Percentiles rank a stretch among this genome's conserved stretches.
Conservation (phyloP, 73 alveolate genomes). For the Halteria grandinella region DNA sequence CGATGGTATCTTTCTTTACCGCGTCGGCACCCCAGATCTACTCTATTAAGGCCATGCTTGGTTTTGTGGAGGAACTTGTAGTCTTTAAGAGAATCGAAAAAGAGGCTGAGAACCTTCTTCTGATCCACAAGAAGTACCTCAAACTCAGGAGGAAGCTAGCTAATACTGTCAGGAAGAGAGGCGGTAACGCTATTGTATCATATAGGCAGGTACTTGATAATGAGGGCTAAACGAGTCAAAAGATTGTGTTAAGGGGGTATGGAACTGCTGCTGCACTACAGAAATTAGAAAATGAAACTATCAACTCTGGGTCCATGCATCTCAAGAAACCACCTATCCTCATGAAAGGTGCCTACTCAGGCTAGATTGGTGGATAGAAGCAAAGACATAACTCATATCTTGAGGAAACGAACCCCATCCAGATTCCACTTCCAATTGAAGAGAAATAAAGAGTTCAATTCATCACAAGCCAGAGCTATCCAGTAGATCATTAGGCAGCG, state of each 20-base stretch:
- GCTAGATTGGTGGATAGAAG: not conserved
- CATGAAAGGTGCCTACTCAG: not conserved
- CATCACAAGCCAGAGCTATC: slow-evolving; percentile 34
- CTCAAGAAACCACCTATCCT: not conserved
- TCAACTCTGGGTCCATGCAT: not conserved
- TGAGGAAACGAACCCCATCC: not conserved
- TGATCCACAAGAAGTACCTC: slow-evolving; percentile 18
- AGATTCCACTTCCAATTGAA: not conserved
- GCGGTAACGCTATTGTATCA: slow-evolving; percentile 51
- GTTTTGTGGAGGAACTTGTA: slow-evolving; percentile 54
- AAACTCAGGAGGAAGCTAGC: slow-evolving; percentile 54
- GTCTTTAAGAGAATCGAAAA: slow-evolving; percentile 34
- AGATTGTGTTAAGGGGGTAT: slow-evolving; percentile 56
- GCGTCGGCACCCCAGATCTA: slow-evolving; percentile 39
- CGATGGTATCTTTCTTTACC: slow-evolving; percentile 37
- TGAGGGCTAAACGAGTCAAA: slow-evolving; percentile 44
- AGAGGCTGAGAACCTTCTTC: slow-evolving; percentile 46
- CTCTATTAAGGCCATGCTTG: slow-evolving; percentile 8
- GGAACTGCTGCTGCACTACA: slow-evolving; percentile 41
- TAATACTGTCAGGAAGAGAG: slow-evolving; percentile 29
- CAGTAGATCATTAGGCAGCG: slow-evolving; percentile 2
- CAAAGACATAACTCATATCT: not conserved
- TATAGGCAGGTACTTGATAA: slow-evolving; percentile 52
- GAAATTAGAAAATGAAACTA: not conserved
- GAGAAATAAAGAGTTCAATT: not conserved